These are phyloP conservation scores for Scolecobasidium constrictum DNA, from an alignment of 2,329 filamentous ascomycete genomes.

Conservation along the genomic window DNA sequence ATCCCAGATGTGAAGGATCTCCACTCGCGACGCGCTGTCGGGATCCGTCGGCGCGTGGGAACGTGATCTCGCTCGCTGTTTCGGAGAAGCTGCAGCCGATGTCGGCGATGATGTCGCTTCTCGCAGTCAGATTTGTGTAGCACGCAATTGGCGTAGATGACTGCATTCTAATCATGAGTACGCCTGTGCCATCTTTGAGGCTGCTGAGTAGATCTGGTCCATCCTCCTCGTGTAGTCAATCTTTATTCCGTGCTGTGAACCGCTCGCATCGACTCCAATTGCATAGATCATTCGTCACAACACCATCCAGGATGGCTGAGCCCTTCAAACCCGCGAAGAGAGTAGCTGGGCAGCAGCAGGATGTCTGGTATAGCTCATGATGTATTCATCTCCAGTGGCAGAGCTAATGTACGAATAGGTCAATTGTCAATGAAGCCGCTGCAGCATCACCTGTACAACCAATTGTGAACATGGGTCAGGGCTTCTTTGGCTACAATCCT, in stretches of 20 bases:
- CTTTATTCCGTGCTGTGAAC: too few relatives aligned
- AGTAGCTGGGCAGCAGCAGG: slow-evolving; percentile 44
- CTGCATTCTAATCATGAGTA: too few relatives aligned
- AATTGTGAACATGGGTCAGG: slow-evolving; percentile 60
- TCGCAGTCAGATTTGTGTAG: background rate
- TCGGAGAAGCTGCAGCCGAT: too few relatives aligned
- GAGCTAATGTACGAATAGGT: slow-evolving; percentile 28
- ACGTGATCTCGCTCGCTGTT: too few relatives aligned
- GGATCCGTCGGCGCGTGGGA: too few relatives aligned
- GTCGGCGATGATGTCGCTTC: too few relatives aligned
- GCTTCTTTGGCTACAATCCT: slow-evolving; percentile 89
- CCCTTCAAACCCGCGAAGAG: slow-evolving; percentile 39
- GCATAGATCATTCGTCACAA: background rate
- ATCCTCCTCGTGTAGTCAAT: too few relatives aligned
- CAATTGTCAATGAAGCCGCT: slow-evolving; percentile 58
- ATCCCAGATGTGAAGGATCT: too few relatives aligned
- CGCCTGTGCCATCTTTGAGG: too few relatives aligned
- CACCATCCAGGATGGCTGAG: slow-evolving; percentile 16
- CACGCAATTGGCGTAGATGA: background rate
- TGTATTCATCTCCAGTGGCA: background rate
- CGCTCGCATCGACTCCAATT: background rate
- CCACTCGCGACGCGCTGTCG: too few relatives aligned
- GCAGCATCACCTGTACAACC: slow-evolving; percentile 52
- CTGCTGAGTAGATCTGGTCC: too few relatives aligned
- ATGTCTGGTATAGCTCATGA: slow-evolving; percentile 40